Conservation (phyloP, 352 stramenopile genomes). For the Phytophthora sp. region DNA sequence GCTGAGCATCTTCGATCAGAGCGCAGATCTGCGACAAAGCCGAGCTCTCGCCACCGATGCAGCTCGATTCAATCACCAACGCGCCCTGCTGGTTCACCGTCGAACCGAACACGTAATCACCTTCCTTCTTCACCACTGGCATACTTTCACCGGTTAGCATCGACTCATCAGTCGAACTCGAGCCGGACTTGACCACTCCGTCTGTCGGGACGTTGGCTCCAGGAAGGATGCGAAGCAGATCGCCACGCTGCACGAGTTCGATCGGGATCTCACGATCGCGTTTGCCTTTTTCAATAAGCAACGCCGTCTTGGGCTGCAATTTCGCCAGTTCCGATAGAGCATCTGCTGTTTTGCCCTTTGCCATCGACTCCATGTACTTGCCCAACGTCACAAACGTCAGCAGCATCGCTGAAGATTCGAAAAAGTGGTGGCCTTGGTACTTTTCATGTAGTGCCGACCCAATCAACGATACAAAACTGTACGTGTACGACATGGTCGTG, state of each 20-base stretch:
- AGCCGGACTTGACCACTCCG: constrained; percentile 75
- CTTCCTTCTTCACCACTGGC: constrained; percentile 78
- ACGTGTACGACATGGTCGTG: constrained; percentile 88
- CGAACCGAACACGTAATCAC: constrained; percentile 86
- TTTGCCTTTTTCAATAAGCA: constrained; percentile 63
- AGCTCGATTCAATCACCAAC: constrained; percentile 84
- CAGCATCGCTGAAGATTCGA: constrained; percentile 87
- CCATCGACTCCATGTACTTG: constrained; percentile 90
- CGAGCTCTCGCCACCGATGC: constrained; percentile 70
- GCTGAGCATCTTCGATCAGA: constrained; percentile 88
- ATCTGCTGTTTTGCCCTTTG: constrained; percentile 85
- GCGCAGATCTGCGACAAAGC: constrained; percentile 80
- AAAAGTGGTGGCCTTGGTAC: constrained; percentile 87
- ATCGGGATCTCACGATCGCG: constrained; percentile 78
- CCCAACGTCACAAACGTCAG: constrained; percentile 88
- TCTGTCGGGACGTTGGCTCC: constrained; percentile 85
- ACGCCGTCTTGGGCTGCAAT: constrained; percentile 79
- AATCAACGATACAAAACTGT: constrained; percentile 84
- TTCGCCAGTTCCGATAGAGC: constrained; percentile 75
- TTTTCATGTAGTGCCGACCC: constrained; percentile 59
- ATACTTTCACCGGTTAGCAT: constrained; percentile 91
- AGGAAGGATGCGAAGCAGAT: constrained; percentile 72
- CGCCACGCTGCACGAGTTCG: constrained; percentile 83
- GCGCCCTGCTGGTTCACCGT: constrained; percentile 88
- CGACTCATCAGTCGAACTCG: constrained; percentile 76